Evolutionary conservation across 768 basidiomycete genomes (phyloP), one percentile per base, ranked within the genome.

Genomic region (Auricularia sp.): DNA sequence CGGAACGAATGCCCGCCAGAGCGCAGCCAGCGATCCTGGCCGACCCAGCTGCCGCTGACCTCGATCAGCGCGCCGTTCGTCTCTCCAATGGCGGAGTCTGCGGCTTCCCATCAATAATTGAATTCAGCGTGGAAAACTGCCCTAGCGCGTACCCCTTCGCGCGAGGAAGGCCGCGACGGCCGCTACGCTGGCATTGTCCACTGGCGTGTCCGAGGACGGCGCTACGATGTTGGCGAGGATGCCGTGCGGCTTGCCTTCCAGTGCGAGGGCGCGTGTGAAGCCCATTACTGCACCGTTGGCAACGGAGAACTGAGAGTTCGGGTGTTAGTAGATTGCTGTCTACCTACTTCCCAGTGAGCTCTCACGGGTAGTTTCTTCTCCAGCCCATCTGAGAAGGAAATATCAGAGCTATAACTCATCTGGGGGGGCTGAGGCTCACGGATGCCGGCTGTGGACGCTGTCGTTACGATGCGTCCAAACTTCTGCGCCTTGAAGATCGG

Each of bases 401-500:
- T 29, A 29, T 29, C 29, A 29, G 29, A 29, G 29, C 29, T 29
- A 29, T 2, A 29, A 29, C 29, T 29, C 29, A 29, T 29, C 2
- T 29, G 29, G 29, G 29, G 29, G 96, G 93, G 5, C 93, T 93
- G 70, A n/a, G 2, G 81, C 91, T 71, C 71, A 94, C 93, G 93
- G 62, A 98, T 86, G 66, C 95, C 96, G 60, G 93, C 92, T 72
- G 88, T 87, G 2, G 94, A 98, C 65, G 86, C 83, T n/a, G 94
- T 98, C 35, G 91, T 96, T 61, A 98, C 83, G 71, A 99, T 94
- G 54, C 96, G 86, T 35, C 96, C 96, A 72, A 87, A 97, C 76
- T 92, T 93, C 73, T 98, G 96, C 77, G 93, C 89, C 75, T 90
- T 88, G 84, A 99, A 98, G 69, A 92, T 78, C 0, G 95, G 93